phyloP scores from a whole-genome alignment of 306 rosid species.

The Casuarina equisetifolia region DNA sequence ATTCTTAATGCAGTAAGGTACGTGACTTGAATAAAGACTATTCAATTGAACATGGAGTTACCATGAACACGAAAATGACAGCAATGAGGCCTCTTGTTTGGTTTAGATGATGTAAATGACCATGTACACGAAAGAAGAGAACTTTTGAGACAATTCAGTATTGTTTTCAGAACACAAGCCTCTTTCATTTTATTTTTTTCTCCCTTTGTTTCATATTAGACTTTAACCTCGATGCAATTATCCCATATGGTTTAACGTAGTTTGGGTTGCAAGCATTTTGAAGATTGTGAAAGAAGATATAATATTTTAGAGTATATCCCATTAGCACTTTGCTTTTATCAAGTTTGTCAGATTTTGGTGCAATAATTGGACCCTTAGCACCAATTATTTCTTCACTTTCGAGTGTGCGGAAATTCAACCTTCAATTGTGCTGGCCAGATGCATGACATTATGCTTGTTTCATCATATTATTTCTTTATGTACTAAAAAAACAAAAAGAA shows the following conservation, averaged over 20 bases:
- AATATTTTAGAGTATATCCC: neutral
- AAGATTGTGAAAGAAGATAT: neutral
- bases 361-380: neutral
- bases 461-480: neutral
- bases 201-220: neutral
- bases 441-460: neutral
- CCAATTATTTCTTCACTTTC: neutral
- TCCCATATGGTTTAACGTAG: neutral
- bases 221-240: neutral
- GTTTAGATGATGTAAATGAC: no score
- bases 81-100: neutral
- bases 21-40: neutral
- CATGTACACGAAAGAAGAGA: no score
- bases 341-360: neutral
- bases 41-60: neutral
- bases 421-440: neutral
- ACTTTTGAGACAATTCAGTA: no score
- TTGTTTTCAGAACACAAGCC: neutral
- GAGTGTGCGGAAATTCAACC: neutral
- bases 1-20: neutral
- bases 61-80: no score
- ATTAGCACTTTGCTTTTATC: neutral
- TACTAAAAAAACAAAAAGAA: neutral
- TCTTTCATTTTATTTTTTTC: no score
- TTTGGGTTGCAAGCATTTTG: neutral